These are phyloP conservation scores for Trichophyton benhamiae DNA, from an alignment of 2,329 filamentous ascomycete genomes.

Conservation along the genomic window DNA sequence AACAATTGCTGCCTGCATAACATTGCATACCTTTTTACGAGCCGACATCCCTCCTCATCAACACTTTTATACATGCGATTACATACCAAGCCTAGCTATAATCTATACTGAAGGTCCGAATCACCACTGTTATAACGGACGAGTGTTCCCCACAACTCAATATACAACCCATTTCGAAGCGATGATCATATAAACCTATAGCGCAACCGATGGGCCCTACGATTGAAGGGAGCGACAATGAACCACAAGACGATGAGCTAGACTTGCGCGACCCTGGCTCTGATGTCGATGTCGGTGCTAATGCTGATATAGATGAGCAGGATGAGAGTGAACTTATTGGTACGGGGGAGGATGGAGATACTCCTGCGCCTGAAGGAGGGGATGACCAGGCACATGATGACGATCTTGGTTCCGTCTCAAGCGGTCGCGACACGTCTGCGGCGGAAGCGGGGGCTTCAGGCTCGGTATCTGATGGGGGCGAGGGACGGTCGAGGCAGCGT, in stretches of 20 bases:
- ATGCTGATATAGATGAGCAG: conserved; percentile 6
- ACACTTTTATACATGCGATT: background rate
- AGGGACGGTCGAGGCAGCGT: conserved; percentile 17
- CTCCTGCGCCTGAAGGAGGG: background rate
- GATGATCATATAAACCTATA: conserved; percentile 40
- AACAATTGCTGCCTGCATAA: background rate
- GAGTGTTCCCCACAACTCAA: background rate
- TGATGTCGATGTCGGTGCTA: conserved; percentile 2
- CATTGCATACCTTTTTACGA: no score
- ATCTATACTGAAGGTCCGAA: no score
- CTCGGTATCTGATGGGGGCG: conserved; percentile 15
- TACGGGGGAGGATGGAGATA: conserved; percentile 4
- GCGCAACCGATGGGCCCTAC: conserved; percentile 56
- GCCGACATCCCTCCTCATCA: background rate
- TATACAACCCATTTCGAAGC: conserved; percentile 27
- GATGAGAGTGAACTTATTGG: background rate
- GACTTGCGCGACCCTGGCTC: conserved; percentile 29
- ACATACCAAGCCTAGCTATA: background rate
- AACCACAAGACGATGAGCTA: conserved; percentile 44
- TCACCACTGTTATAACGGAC: no score
- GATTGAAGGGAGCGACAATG: conserved; percentile 49
- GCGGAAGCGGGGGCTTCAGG: background rate
- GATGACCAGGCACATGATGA: background rate
- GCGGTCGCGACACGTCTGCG: conserved; percentile 14
- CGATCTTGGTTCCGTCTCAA: conserved; percentile 16